Evolutionary conservation across 371 early-diverging fungal species (phyloP).

Genomic region (Fennellomyces sp.): DNA sequence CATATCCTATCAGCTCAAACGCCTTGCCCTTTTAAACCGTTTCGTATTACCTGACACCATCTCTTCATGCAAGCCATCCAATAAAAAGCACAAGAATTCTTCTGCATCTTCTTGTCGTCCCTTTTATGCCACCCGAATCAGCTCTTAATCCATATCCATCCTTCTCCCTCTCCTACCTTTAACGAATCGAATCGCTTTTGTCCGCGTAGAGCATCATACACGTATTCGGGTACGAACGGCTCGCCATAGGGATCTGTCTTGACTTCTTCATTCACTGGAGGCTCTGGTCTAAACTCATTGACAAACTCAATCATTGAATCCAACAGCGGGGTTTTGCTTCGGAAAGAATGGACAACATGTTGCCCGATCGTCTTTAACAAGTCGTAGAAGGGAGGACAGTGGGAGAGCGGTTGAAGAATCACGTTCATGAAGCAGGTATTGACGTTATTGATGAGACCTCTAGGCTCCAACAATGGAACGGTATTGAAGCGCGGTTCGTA

Average conservation of each 20-base stretch:
- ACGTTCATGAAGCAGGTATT: constrained; percentile 98
- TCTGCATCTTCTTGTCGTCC: constrained; percentile 98
- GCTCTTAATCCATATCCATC: background rate
- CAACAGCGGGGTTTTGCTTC: constrained; percentile 77
- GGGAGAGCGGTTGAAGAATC: constrained; percentile 85
- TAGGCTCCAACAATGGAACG: constrained; percentile 70
- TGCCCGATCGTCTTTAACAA: constrained; percentile 70
- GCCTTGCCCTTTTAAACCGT: background rate
- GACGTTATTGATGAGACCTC: constrained; percentile 94
- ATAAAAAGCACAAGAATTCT: constrained; percentile 90
- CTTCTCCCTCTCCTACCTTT: constrained; percentile 36
- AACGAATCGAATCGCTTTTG: constrained; percentile 81
- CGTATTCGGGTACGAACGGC: constrained; percentile 92
- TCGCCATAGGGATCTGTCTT: constrained; percentile 59
- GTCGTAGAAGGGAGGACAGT: constrained; percentile 91
- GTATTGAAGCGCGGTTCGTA: constrained; percentile 54
- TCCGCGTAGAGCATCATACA: constrained; percentile 86
- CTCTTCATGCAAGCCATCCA: constrained; percentile 96
- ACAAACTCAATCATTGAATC: constrained; percentile 86
- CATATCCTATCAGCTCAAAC: background rate
- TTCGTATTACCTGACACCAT: constrained; percentile 56
- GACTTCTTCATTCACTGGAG: constrained; percentile 22
- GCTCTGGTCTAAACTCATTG: constrained; percentile 68
- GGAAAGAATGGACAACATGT: constrained; percentile 70
- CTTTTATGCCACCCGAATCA: constrained; percentile 15